phyloP scores from a whole-genome alignment of 2,329 filamentous ascomycete genomes.

The Fusarium domesticum region DNA sequence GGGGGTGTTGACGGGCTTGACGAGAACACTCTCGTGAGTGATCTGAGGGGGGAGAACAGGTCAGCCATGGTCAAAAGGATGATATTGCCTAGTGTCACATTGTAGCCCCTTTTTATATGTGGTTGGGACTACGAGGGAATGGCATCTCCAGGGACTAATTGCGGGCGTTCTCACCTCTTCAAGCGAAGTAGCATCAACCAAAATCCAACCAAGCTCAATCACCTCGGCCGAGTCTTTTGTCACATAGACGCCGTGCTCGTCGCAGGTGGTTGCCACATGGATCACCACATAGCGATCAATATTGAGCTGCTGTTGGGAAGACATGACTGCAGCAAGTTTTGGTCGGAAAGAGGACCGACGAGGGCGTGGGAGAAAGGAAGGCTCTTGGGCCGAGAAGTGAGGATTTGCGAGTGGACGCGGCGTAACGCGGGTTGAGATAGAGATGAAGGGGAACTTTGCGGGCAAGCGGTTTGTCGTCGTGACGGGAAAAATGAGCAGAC shows the following conservation, averaged over 20 bases:
- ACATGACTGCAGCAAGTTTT: constrained; percentile 34
- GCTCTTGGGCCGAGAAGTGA: constrained; percentile 7
- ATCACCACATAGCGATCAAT: constrained; percentile 97
- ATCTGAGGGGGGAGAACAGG: constrained; percentile 54
- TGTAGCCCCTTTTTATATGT: not conserved
- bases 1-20: constrained; percentile 97
- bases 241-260: constrained; percentile 98
- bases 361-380: constrained; percentile 16
- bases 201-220: constrained; percentile 97
- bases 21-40: constrained; percentile 90
- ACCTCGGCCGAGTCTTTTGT: constrained; percentile 99
- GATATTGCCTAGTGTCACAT: not conserved
- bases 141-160: too few relatives aligned
- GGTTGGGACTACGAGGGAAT: too few relatives aligned
- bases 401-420: constrained; percentile 16
- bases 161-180: constrained; percentile 70
- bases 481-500: constrained; percentile 14
- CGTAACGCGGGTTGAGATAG: constrained; percentile 13
- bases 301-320: constrained; percentile 56
- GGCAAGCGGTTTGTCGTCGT: constrained; percentile 11
- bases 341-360: constrained; percentile 24
- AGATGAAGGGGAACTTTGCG: constrained; percentile 12
- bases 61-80: constrained; percentile 11
- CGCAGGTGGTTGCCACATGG: constrained; percentile 97
- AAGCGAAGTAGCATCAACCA: constrained; percentile 85